Evolutionary conservation across 2,329 filamentous ascomycete genomes (phyloP).

Genomic region (Microsporum audouinii): DNA sequence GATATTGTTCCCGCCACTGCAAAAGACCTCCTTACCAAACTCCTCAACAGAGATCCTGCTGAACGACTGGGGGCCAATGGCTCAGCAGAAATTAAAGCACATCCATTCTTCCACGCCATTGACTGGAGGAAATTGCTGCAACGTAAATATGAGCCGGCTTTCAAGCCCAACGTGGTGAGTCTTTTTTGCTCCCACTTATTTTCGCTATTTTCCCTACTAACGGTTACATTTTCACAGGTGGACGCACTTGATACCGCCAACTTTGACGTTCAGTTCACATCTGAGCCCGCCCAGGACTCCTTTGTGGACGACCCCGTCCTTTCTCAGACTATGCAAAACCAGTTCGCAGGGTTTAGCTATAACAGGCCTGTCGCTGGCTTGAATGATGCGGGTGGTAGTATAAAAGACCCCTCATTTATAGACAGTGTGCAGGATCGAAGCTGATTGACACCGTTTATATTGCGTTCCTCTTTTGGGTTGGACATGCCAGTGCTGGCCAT

Average conservation of each 20-base stretch:
- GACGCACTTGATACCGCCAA: conserved; percentile 87
- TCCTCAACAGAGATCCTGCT: conserved; percentile 85
- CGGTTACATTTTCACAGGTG: conserved; percentile 37
- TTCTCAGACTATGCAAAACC: conserved; percentile 88
- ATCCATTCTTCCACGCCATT: conserved; percentile 97
- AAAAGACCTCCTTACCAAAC: conserved; percentile 77
- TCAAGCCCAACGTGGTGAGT: conserved; percentile 93
- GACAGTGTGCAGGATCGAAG: not conserved
- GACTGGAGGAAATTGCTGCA: conserved; percentile 97
- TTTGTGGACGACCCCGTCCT: conserved; percentile 83
- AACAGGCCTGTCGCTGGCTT: conserved; percentile 89
- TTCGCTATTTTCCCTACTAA: not conserved
- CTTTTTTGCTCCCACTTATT: not conserved
- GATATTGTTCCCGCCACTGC: conserved; percentile 89
- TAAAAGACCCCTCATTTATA: conserved; percentile 57
- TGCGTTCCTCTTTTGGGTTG: not conserved
- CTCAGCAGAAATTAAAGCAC: conserved; percentile 93
- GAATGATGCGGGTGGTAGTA: conserved; percentile 84
- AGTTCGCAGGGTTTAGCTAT: conserved; percentile 94
- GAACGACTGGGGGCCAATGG: conserved; percentile 84
- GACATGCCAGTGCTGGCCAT: not conserved
- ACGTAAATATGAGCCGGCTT: conserved; percentile 94
- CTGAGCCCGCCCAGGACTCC: conserved; percentile 78
- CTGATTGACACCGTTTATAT: not conserved
- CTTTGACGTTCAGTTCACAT: conserved; percentile 87